A percentile compares a stretch with the other conserved stretches of the same genome.
Evolutionary conservation across 306 rosid genomes (phyloP).

Genomic region (Fagus crenata): DNA sequence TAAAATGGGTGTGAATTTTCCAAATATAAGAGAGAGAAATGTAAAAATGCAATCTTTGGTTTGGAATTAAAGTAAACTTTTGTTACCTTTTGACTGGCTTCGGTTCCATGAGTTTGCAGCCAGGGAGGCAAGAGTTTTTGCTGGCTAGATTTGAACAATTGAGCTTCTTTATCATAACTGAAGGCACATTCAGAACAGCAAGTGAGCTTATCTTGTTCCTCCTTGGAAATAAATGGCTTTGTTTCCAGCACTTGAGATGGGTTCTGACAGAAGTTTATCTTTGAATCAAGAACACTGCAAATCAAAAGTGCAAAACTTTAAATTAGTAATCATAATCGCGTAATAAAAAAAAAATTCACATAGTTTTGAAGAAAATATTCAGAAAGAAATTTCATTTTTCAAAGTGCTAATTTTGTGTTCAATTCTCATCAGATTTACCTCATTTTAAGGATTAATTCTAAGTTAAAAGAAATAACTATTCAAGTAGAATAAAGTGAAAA

Average conservation of each 20-base stretch:
- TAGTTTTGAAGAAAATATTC: not conserved
- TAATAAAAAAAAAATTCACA: not conserved
- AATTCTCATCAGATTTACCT: not conserved
- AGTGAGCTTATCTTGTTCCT: constrained; percentile 51
- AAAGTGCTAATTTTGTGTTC: not conserved
- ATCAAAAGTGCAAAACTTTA: constrained; percentile 33
- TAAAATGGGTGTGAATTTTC: not conserved
- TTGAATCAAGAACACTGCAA: constrained; percentile 70
- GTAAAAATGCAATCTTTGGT: not conserved
- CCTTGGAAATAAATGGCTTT: constrained; percentile 51
- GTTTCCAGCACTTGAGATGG: constrained; percentile 47
- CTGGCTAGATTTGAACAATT: constrained; percentile 57
- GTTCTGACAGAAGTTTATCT: constrained; percentile 39
- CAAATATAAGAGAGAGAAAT: not conserved
- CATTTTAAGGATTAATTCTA: not conserved
- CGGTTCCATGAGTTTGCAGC: constrained; percentile 74
- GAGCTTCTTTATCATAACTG: constrained; percentile 74
- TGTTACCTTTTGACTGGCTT: constrained; percentile 64
- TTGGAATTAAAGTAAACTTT: not conserved
- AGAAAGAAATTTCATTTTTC: not conserved
- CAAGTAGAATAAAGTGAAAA: not conserved
- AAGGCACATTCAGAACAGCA: constrained; percentile 78
- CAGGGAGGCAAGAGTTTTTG: constrained; percentile 78
- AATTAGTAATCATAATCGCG: constrained; percentile 14
- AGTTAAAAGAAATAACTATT: not conserved